A percentile compares a stretch with the other conserved stretches of the same genome.
Conservation (phyloP, 441 rosid genomes). For the Erodium trifolium region DNA sequence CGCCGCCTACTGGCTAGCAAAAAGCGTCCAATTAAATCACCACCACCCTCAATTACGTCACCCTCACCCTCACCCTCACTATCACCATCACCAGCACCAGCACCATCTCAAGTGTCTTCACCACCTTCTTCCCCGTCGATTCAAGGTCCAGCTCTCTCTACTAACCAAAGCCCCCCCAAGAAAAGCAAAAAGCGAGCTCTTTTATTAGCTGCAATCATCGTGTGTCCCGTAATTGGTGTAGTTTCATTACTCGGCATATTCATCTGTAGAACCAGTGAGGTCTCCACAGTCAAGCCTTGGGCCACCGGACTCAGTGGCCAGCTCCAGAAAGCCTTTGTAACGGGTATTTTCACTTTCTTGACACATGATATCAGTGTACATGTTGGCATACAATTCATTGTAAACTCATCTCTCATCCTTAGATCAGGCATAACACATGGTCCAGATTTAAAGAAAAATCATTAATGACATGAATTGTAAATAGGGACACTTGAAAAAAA, state of each 20-base stretch:
- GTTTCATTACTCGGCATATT: conserved; percentile 24
- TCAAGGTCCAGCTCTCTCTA: background rate
- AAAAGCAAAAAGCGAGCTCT: background rate
- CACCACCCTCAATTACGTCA: too few relatives aligned
- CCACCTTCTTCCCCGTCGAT: background rate
- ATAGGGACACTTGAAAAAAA: too few relatives aligned
- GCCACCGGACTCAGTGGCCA: conserved; percentile 64
- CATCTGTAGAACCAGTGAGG: conserved; percentile 26
- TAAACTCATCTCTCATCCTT: too few relatives aligned
- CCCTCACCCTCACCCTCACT: too few relatives aligned
- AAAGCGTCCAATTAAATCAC: too few relatives aligned
- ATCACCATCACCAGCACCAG: background rate
- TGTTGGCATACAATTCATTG: too few relatives aligned
- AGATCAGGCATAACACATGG: too few relatives aligned
- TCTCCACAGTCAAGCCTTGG: conserved; percentile 57
- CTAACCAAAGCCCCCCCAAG: conserved; percentile 6
- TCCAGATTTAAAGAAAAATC: too few relatives aligned
- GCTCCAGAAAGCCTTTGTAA: conserved; percentile 53
- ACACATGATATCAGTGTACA: background rate
- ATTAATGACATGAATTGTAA: too few relatives aligned
- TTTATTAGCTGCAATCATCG: conserved; percentile 25
- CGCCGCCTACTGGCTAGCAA: conserved; percentile 27
- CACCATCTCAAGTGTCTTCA: conserved; percentile 5
- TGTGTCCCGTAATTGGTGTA: conserved; percentile 24
- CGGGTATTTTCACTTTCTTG: conserved; percentile 34